phyloP scores from a whole-genome alignment of 805 yeast species.

The Blastobotrys peoriensis region DNA sequence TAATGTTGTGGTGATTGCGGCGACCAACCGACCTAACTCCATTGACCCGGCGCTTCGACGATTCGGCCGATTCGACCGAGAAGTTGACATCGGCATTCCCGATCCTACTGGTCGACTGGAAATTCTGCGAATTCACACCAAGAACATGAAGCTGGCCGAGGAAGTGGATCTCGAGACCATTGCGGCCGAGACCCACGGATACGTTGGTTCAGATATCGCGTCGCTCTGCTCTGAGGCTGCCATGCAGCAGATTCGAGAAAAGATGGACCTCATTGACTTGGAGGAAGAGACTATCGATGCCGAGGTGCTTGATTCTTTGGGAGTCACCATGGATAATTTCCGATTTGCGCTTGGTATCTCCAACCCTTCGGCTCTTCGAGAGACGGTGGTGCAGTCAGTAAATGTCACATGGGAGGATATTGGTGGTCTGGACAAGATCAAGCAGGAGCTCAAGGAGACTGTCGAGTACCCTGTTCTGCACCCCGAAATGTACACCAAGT shows the following conservation, averaged over 20 bases:
- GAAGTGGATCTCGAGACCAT: constrained; percentile 94
- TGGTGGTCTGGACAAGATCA: constrained; percentile 96
- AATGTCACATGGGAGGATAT: constrained; percentile 99
- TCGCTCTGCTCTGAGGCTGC: constrained; percentile 99
- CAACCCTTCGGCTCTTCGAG: constrained; percentile 98
- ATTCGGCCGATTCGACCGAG: constrained; percentile 81
- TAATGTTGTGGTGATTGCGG: constrained; percentile 96
- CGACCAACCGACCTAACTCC: constrained; percentile 84
- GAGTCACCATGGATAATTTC: constrained; percentile 98
- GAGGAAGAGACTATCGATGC: constrained; percentile 97
- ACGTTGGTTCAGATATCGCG: constrained; percentile 98
- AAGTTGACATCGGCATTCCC: constrained; percentile 86
- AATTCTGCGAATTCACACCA: constrained; percentile 94
- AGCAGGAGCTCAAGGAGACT: constrained; percentile 95
- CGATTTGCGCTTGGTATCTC: constrained; percentile 96
- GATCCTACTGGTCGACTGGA: constrained; percentile 98
- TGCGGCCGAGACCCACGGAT: constrained; percentile 98
- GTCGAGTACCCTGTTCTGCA: constrained; percentile 98
- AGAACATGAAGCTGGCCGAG: constrained; percentile 93
- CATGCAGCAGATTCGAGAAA: constrained; percentile 99
- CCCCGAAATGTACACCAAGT: constrained; percentile 97
- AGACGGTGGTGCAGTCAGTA: constrained; percentile 97
- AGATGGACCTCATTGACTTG: constrained; percentile 95
- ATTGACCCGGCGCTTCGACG: constrained; percentile 83
- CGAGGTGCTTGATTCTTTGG: constrained; percentile 89